Evolutionary conservation across 495 filamentous ascomycete genomes (phyloP).

Genomic region (Daldinia childiae): DNA sequence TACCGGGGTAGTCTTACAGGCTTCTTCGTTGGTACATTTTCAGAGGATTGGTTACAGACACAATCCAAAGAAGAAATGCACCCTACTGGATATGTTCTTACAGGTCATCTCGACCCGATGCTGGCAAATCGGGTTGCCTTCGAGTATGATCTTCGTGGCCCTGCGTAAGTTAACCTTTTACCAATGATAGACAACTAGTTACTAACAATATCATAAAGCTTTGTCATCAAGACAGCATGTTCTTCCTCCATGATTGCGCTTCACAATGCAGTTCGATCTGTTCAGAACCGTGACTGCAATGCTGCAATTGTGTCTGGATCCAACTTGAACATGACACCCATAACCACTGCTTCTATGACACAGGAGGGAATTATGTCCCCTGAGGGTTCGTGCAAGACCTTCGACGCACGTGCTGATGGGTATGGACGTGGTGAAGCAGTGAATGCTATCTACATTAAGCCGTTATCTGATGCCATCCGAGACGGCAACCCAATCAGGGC

Average conservation of each 20-base stretch:
- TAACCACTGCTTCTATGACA: background rate
- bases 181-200: background rate
- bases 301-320: conserved; percentile 22
- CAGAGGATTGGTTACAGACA: conserved; percentile 44
- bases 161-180: conserved; percentile 20
- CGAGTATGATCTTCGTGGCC: conserved; percentile 43
- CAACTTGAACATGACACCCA: conserved; percentile 13
- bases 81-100: conserved; percentile 7
- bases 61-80: conserved; percentile 16
- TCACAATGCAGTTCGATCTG: conserved; percentile 56
- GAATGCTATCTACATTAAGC: conserved; percentile 54
- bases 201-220: conserved; percentile 18
- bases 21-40: conserved; percentile 57
- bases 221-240: conserved; percentile 57
- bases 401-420: conserved; percentile 2
- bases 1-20: conserved; percentile 56
- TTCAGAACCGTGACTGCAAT: conserved; percentile 40
- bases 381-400: conserved; percentile 1
- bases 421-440: conserved; percentile 45
- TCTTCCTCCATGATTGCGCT: conserved; percentile 60
- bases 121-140: conserved; percentile 44
- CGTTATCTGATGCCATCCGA: conserved; percentile 52
- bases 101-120: conserved; percentile 43
- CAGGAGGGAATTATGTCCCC: background rate
- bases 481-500: conserved; percentile 58